phyloP scores from a whole-genome alignment of 192 early-diverging fungal genomes.

The Dissophora ornata region DNA sequence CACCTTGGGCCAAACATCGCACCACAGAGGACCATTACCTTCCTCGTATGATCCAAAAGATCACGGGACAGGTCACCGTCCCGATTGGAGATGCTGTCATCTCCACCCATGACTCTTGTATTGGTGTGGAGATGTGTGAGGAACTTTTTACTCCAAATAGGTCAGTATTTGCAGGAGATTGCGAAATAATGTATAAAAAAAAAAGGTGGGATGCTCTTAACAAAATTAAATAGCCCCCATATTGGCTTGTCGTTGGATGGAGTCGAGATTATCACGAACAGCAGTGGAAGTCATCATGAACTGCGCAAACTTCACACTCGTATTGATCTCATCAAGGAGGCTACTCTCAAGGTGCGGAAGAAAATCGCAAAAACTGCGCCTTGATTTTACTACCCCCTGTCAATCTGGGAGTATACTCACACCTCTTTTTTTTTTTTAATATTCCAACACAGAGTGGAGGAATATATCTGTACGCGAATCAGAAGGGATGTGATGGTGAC shows the following conservation, averaged over 20 bases:
- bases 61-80: conserved; percentile 84
- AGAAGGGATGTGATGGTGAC: conserved; percentile 98
- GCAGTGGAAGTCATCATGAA: conserved; percentile 97
- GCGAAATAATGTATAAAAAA: too few relatives aligned
- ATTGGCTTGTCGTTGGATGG: conserved; percentile 94
- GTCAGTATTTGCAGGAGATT: too few relatives aligned
- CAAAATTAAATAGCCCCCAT: conserved; percentile 80
- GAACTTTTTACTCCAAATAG: conserved; percentile 95
- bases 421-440: background rate
- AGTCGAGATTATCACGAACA: conserved; percentile 96
- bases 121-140: conserved; percentile 97
- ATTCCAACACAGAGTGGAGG: conserved; percentile 85
- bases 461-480: conserved; percentile 95
- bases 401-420: background rate
- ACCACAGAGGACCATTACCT: conserved; percentile 82
- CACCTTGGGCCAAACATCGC: conserved; percentile 78
- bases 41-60: conserved; percentile 81
- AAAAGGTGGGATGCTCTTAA: too few relatives aligned
- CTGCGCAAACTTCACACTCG: conserved; percentile 90
- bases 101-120: conserved; percentile 81
- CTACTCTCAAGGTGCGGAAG: conserved; percentile 85
- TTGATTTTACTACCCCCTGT: too few relatives aligned
- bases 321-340: conserved; percentile 88
- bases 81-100: conserved; percentile 95
- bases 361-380: too few relatives aligned